Evolutionary conservation across 2,329 filamentous ascomycete genomes (phyloP), one percentile per base, ranked within the genome.

Genomic region (Apiospora saccharicola): DNA sequence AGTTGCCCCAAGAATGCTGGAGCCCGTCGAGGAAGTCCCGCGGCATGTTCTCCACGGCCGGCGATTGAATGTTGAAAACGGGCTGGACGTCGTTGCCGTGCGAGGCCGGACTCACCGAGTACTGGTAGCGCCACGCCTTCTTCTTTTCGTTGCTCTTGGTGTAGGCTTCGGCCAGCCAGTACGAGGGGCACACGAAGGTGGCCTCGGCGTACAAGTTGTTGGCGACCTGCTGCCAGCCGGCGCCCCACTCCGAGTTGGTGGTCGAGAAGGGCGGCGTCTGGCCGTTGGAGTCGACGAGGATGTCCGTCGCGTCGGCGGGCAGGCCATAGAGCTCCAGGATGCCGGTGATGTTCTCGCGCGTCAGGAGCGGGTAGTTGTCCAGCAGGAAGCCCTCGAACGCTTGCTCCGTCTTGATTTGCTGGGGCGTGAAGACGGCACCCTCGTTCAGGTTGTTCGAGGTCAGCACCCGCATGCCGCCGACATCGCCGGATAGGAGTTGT

Each of bases 151-250:
- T 41, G 6, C 7, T 72, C 22, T 49, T 24, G 70, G 81, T 76
- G 73, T 83, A 90, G 3, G 86, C 86, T 47, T 85, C 81, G 2
- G 85, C 84, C 71, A 90, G 79, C 88, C 87, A 90, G 78, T 90
- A 89, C 0, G 85, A 84, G 0, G 88, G 85, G 76, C 89, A 90
- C 61, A 86, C 82, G 73, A 90, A 90, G 1, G 86, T 87, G 0
- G 85, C 82, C 78, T 91, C 89, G 57, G 85, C 87, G 74, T 86
- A 87, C 68, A 90, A 85, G 76, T 89, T 87, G 73, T 83, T 80
- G 12, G 83, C 86, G 37, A 85, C 83, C 75, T 91, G 88, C 74
- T 90, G 88, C 76, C 88, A 87, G 34, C 88, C 88, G 1, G 83
- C 85, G 1, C 82, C 87, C 46, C 83, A 82, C 43, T 82, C 81